Conservation (phyloP, 306 rosid genomes). For the Myrica gale region DNA sequence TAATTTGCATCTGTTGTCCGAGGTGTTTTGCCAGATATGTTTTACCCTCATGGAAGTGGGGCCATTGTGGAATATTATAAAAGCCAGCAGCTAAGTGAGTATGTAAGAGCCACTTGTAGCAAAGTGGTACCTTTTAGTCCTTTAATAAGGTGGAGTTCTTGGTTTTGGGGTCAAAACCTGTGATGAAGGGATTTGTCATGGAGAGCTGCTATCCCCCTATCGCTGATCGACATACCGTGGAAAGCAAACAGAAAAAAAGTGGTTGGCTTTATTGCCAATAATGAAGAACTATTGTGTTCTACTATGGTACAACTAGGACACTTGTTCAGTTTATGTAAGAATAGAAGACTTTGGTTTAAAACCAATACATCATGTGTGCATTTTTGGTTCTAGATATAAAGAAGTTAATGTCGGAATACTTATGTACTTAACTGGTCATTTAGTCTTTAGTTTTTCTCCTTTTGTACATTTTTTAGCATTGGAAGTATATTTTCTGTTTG, state of each 20-base stretch:
- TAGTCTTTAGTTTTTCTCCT: constrained; percentile 3
- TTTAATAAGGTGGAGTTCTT: not conserved
- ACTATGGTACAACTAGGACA: not conserved
- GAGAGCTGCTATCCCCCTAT: not conserved
- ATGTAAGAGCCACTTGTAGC: not conserved
- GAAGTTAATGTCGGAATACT: not conserved
- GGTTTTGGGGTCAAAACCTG: not conserved
- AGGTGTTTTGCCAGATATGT: not conserved
- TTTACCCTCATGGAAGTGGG: not conserved
- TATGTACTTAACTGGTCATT: not conserved
- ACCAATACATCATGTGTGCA: constrained; percentile 1
- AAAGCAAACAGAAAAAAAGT: too few species aligned
- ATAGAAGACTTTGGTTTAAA: not conserved
- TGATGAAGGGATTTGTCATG: not conserved
- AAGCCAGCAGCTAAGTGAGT: not conserved
- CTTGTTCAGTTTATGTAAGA: not conserved
- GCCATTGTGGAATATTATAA: not conserved
- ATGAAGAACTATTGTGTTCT: too few species aligned
- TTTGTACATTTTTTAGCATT: not conserved
- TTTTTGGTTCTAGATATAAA: not conserved
- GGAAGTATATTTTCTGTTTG: constrained; percentile 8
- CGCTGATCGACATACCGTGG: not conserved
- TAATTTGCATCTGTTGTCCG: not conserved
- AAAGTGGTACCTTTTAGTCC: not conserved
- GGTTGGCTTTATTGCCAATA: too few species aligned